A percentile compares a stretch with the other conserved stretches of the same genome.
phyloP scores from a whole-genome alignment of 139 green algal genomes.

The Chlorella sp. region DNA sequence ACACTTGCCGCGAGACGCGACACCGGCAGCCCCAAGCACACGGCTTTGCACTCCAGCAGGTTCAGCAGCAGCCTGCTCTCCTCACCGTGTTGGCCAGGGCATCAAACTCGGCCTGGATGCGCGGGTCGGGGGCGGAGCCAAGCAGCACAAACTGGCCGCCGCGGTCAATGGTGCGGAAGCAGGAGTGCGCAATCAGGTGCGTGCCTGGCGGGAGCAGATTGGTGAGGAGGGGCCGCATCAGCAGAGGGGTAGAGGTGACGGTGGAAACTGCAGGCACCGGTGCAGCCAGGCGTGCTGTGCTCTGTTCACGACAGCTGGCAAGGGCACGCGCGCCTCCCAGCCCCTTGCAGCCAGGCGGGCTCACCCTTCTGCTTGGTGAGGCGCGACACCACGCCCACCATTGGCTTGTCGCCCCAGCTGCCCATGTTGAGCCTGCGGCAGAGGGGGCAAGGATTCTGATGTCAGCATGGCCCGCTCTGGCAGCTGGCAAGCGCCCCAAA shows the following conservation, averaged over 20 bases:
- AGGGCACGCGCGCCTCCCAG: too few relatives aligned
- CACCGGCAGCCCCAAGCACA: too few relatives aligned
- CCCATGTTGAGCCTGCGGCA: conserved; percentile 56
- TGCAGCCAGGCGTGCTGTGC: background rate
- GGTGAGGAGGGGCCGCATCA: background rate
- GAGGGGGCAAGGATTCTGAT: too few relatives aligned
- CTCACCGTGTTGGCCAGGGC: conserved; percentile 30
- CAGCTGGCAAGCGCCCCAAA: background rate
- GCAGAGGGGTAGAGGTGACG: background rate
- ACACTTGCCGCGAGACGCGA: too few relatives aligned
- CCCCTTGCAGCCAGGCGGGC: background rate
- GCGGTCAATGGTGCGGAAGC: conserved; percentile 85
- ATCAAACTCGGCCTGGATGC: conserved; percentile 68
- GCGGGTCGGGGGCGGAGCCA: conserved; percentile 87
- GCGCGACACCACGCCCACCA: conserved; percentile 81
- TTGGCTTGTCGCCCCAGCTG: conserved; percentile 73
- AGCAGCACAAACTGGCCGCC: conserved; percentile 98
- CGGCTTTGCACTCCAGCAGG: too few relatives aligned
- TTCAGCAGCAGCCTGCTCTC: background rate
- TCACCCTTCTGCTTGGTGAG: conserved; percentile 90
- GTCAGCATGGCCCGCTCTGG: background rate
- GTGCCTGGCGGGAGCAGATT: conserved; percentile 69
- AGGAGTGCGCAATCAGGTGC: conserved; percentile 98
- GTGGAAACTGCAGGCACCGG: background rate
- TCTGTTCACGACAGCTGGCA: too few relatives aligned